Evolutionary conservation across 805 yeast species (phyloP).

Genomic region (Yamadazyma sp.): DNA sequence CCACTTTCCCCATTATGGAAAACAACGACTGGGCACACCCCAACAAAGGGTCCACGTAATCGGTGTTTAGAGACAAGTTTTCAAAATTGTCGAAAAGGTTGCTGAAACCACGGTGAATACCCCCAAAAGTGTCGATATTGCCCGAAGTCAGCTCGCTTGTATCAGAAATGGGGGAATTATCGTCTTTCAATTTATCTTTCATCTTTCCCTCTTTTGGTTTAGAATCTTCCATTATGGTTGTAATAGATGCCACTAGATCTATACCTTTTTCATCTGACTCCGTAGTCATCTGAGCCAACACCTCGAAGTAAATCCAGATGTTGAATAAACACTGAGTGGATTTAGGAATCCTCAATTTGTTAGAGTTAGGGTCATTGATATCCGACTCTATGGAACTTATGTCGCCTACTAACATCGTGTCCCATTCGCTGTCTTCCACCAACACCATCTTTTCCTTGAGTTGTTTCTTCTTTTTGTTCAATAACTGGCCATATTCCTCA

Average conservation of each 20-base stretch:
- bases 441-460: conserved; percentile 28
- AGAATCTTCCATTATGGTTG: conserved; percentile 26
- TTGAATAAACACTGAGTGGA: conserved; percentile 55
- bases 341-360: conserved; percentile 31
- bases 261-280: conserved; percentile 47
- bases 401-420: conserved; percentile 21
- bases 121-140: conserved; percentile 13
- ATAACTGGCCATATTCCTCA: conserved; percentile 10
- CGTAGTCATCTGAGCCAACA: conserved; percentile 63
- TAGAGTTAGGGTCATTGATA: conserved; percentile 11
- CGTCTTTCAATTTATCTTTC: conserved; percentile 4
- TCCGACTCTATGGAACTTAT: no score
- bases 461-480: conserved; percentile 9
- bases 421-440: conserved; percentile 35
- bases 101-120: conserved; percentile 14
- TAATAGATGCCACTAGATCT: conserved; percentile 42
- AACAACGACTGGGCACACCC: conserved; percentile 69
- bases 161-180: conserved; percentile 23
- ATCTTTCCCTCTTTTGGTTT: conserved; percentile 16
- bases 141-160: conserved; percentile 24
- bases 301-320: conserved; percentile 69
- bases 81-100: conserved; percentile 43
- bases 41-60: conserved; percentile 59
- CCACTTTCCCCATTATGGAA: conserved; percentile 64
- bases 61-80: conserved; percentile 30